These are phyloP conservation scores for Tulasnella sp. DNA, from an alignment of 768 basidiomycete genomes.

Conservation along the genomic window DNA sequence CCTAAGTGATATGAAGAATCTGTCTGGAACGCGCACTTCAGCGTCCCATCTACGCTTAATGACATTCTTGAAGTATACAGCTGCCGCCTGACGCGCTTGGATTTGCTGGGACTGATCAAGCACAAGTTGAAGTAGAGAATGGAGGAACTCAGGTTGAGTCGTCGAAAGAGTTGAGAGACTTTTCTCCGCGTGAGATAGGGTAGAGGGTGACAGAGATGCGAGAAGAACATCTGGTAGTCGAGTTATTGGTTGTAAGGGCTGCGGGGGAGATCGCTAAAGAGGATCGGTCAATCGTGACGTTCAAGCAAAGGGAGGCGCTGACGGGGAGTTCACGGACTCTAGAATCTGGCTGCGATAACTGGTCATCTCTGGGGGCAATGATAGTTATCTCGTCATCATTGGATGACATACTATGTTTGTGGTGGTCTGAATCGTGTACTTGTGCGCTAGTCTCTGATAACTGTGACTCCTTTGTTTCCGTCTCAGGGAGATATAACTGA, in stretches of 20 bases:
- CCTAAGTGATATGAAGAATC: background rate
- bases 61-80: slow-evolving; percentile 89
- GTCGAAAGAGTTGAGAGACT: slow-evolving; percentile 59
- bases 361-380: background rate
- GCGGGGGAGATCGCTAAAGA: background rate
- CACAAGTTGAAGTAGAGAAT: slow-evolving; percentile 72
- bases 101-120: slow-evolving; percentile 62
- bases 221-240: slow-evolving; percentile 59
- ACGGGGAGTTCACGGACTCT: slow-evolving; percentile 1
- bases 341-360: background rate
- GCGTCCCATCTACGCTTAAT: slow-evolving; percentile 71
- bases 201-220: slow-evolving; percentile 65
- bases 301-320: background rate
- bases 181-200: slow-evolving; percentile 77
- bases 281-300: background rate
- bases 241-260: background rate
- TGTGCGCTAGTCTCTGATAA: too few species aligned
- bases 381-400: too few species aligned
- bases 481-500: background rate
- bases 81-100: slow-evolving; percentile 73
- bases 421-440: too few species aligned
- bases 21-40: slow-evolving; percentile 6
- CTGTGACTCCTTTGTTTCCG: too few species aligned
- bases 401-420: too few species aligned
- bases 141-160: slow-evolving; percentile 69